These are phyloP conservation scores for Kuraishia piskuri DNA, from an alignment of 805 yeast genomes.

Conservation along the genomic window DNA sequence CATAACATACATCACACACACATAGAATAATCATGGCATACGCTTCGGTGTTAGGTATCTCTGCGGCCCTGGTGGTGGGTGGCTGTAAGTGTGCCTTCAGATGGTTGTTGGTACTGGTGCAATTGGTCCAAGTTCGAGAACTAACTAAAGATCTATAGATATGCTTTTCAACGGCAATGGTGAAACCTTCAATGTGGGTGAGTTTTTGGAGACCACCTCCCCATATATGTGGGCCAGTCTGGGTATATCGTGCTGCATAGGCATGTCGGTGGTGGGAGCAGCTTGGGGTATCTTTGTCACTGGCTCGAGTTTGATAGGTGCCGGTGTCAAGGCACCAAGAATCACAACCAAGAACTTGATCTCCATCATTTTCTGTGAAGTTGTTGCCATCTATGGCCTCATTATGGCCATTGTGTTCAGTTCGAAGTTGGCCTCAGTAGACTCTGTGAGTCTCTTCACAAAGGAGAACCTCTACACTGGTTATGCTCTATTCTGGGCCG, in stretches of 20 bases:
- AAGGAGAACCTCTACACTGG: slow-evolving; percentile 90
- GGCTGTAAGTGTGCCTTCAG: slow-evolving; percentile 25
- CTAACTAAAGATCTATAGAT: slow-evolving; percentile 17
- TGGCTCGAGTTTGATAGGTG: slow-evolving; percentile 91
- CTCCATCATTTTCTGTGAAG: slow-evolving; percentile 97
- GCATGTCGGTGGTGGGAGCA: slow-evolving; percentile 92
- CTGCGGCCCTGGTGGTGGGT: slow-evolving; percentile 25
- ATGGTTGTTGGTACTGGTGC: not conserved
- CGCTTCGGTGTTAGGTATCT: slow-evolving; percentile 16
- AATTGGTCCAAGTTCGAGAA: not conserved
- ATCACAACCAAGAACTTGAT: slow-evolving; percentile 96
- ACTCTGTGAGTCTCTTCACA: slow-evolving; percentile 56
- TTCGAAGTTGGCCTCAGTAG: slow-evolving; percentile 70
- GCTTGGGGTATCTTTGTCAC: slow-evolving; percentile 99
- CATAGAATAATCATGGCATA: slow-evolving; percentile 10
- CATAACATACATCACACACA: not conserved
- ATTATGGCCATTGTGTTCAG: slow-evolving; percentile 97
- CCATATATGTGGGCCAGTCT: slow-evolving; percentile 96
- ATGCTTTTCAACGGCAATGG: slow-evolving; percentile 89
- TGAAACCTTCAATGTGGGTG: slow-evolving; percentile 85
- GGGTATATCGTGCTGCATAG: slow-evolving; percentile 88
- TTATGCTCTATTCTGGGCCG: slow-evolving; percentile 95
- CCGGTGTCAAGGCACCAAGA: slow-evolving; percentile 96
- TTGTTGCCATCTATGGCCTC: slow-evolving; percentile 95
- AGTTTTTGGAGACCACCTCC: slow-evolving; percentile 73